Evolutionary conservation across 495 filamentous ascomycete species (phyloP).

Genomic region (Daldinia childiae): DNA sequence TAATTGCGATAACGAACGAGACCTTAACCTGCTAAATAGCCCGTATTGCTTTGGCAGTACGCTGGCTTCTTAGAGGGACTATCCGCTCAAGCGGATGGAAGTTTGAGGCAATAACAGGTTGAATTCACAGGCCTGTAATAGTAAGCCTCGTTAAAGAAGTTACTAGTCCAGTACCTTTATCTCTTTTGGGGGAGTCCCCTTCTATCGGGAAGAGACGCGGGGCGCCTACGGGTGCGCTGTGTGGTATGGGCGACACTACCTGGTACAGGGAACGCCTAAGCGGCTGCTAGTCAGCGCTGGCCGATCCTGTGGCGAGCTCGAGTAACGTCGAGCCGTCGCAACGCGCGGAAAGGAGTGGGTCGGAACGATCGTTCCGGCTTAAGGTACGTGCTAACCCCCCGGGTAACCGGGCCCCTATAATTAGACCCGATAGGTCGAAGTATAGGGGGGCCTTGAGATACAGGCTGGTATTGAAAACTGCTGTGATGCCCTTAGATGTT

Average conservation of each 20-base stretch:
- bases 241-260: too few relatives aligned
- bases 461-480: background rate
- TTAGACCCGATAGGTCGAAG: slow-evolving; percentile 1
- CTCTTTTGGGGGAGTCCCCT: too few relatives aligned
- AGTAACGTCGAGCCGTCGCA: background rate
- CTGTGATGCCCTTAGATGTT: slow-evolving; percentile 16
- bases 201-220: too few relatives aligned
- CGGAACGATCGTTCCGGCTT: background rate
- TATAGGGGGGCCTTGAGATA: background rate
- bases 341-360: background rate
- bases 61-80: slow-evolving; percentile 14
- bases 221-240: too few relatives aligned
- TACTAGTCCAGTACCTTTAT: too few relatives aligned
- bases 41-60: slow-evolving; percentile 15
- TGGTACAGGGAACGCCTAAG: too few relatives aligned
- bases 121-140: too few relatives aligned
- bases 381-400: slow-evolving; percentile 6
- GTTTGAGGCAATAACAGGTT: slow-evolving; percentile 15
- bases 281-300: too few relatives aligned
- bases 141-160: too few relatives aligned
- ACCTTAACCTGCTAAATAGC: slow-evolving; percentile 15
- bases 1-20: slow-evolving; percentile 16
- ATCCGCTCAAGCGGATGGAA: slow-evolving; percentile 15
- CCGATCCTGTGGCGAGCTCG: background rate
- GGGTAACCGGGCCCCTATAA: background rate